Conservation (phyloP, 1,284 basidiomycete genomes). For the Termitomyces sp. region DNA sequence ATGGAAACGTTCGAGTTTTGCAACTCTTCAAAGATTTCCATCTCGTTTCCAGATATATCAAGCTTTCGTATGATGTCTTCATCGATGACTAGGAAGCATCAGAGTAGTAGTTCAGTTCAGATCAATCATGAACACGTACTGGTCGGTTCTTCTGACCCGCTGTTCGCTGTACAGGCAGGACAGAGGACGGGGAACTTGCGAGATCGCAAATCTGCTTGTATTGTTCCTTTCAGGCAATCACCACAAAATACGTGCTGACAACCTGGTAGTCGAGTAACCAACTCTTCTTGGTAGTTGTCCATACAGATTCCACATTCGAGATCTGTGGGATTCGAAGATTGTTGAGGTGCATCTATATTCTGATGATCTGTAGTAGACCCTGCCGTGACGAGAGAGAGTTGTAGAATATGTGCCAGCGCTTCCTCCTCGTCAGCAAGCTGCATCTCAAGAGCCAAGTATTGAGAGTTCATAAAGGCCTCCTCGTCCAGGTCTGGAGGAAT, state of each 20-base stretch:
- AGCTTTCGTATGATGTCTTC: neutral
- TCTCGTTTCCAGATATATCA: neutral
- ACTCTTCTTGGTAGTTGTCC: neutral
- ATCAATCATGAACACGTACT: neutral
- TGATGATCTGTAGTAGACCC: neutral
- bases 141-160: neutral
- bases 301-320: conserved; percentile 1
- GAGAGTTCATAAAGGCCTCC: neutral
- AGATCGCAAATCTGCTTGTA: neutral
- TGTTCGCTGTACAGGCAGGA: neutral
- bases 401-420: neutral
- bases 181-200: conserved; percentile 1
- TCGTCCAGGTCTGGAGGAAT: neutral
- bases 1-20: neutral
- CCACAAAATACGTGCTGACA: conserved; percentile 5
- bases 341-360: neutral
- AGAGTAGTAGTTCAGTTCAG: neutral
- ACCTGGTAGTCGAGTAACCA: neutral
- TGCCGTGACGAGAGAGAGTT: neutral
- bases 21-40: neutral
- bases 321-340: neutral
- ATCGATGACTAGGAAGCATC: neutral
- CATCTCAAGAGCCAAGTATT: neutral
- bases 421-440: neutral
- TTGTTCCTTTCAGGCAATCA: conserved; percentile 1